These are phyloP conservation scores for Rhododendron mucronatum DNA, from an alignment of 148 eudicot genomes.

Conservation along the genomic window DNA sequence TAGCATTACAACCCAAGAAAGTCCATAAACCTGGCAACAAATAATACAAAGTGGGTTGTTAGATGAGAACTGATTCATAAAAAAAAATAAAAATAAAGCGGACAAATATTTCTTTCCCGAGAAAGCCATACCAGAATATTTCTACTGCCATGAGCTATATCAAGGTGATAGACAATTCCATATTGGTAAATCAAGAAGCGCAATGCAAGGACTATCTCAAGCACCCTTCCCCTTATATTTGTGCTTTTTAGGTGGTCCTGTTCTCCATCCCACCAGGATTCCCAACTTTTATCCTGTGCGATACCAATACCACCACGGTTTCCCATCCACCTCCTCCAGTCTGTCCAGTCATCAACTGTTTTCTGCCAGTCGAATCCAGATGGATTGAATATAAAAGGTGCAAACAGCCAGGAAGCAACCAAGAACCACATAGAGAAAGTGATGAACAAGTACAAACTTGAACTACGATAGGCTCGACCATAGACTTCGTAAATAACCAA, in stretches of 20 bases:
- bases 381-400: slow-evolving; percentile 95
- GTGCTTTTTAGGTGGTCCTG: slow-evolving; percentile 87
- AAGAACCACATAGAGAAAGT: slow-evolving; percentile 98
- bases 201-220: slow-evolving; percentile 71
- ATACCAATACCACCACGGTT: slow-evolving; percentile 96
- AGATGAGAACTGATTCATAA: neutral
- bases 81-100: neutral
- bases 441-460: slow-evolving; percentile 69
- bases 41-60: slow-evolving; percentile 1
- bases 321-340: slow-evolving; percentile 99
- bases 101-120: neutral
- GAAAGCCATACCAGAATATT: slow-evolving; percentile 48
- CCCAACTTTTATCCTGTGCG: slow-evolving; percentile 86
- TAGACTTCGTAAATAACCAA: slow-evolving; percentile 77
- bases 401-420: slow-evolving; percentile 92
- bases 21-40: slow-evolving; percentile 76
- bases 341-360: slow-evolving; percentile 98
- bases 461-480: slow-evolving; percentile 66
- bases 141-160: slow-evolving; percentile 61
- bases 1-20: slow-evolving; percentile 95
- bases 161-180: slow-evolving; percentile 93
- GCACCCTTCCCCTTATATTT: slow-evolving; percentile 69
- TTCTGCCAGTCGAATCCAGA: slow-evolving; percentile 99
- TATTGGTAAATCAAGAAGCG: slow-evolving; percentile 90
- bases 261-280: slow-evolving; percentile 97